Percentiles rank a stretch among this genome's conserved stretches.
Conservation (phyloP, 169 alveolate species). For the Perkinsus olseni region DNA sequence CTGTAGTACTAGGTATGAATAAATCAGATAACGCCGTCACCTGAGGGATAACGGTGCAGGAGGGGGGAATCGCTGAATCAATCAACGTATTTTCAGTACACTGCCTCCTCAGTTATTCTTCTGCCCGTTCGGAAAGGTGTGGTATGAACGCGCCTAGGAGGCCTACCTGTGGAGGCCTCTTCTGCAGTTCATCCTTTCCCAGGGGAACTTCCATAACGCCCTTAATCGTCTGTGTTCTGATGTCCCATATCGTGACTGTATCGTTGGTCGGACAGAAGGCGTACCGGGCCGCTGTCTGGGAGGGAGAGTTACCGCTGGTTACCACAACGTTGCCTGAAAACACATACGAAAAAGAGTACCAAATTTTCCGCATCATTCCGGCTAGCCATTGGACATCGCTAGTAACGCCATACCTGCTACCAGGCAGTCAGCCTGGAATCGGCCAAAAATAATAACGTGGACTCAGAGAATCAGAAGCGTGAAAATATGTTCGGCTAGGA, state of each 20-base stretch:
- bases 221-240: not conserved
- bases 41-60: no score
- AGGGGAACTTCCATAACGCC: not conserved
- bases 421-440: no score
- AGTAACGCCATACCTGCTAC: no score
- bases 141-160: not conserved
- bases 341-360: no score
- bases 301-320: not conserved
- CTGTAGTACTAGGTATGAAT: not conserved
- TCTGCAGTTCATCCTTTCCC: not conserved
- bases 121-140: no score
- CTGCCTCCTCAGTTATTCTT: no score
- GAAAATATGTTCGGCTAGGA: no score
- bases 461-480: no score
- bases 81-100: no score
- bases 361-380: not conserved
- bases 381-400: no score
- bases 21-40: not conserved
- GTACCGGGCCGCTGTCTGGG: not conserved
- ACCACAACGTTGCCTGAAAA: not conserved
- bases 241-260: not conserved
- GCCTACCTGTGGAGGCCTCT: not conserved
- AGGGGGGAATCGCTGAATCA: no score
- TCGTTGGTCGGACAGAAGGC: not conserved
- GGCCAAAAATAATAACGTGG: no score